phyloP scores from a whole-genome alignment of 2,329 filamentous ascomycete species.

The Bipolaris bicolor region DNA sequence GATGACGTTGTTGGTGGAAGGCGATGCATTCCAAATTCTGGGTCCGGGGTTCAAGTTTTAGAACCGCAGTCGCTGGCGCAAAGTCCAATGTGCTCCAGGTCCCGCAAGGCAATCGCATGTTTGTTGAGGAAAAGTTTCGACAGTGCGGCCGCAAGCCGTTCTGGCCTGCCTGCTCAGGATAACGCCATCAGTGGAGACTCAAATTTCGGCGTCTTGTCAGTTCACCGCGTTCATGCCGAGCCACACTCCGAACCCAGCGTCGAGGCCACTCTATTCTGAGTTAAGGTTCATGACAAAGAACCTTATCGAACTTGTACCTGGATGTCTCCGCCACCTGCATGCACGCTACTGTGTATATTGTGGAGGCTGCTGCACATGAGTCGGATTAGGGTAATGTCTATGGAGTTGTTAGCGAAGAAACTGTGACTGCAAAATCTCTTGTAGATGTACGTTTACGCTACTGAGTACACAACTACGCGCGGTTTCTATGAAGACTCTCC shows the following conservation, averaged over 20 bases:
- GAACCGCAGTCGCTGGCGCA: neutral
- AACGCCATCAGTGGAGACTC: conserved; percentile 5
- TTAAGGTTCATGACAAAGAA: neutral
- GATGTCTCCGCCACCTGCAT: neutral
- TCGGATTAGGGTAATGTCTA: neutral
- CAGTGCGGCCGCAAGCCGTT: neutral
- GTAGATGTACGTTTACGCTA: neutral
- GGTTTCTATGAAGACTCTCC: neutral
- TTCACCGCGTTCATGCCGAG: conserved; percentile 1
- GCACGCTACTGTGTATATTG: neutral
- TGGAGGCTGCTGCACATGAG: too few relatives aligned
- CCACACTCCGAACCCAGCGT: too few relatives aligned
- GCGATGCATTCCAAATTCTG: neutral
- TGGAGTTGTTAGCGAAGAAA: neutral
- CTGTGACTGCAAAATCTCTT: neutral
- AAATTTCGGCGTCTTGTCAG: neutral
- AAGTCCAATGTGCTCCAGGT: neutral
- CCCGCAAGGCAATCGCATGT: neutral
- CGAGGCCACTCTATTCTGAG: neutral
- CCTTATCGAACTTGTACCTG: neutral
- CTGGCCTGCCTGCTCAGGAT: conserved; percentile 1
- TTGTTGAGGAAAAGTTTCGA: neutral
- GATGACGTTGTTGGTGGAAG: neutral
- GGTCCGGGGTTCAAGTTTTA: too few relatives aligned
- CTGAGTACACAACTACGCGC: neutral